Conservation (phyloP, 192 early-diverging fungal genomes). For the Linderina pennispora region DNA sequence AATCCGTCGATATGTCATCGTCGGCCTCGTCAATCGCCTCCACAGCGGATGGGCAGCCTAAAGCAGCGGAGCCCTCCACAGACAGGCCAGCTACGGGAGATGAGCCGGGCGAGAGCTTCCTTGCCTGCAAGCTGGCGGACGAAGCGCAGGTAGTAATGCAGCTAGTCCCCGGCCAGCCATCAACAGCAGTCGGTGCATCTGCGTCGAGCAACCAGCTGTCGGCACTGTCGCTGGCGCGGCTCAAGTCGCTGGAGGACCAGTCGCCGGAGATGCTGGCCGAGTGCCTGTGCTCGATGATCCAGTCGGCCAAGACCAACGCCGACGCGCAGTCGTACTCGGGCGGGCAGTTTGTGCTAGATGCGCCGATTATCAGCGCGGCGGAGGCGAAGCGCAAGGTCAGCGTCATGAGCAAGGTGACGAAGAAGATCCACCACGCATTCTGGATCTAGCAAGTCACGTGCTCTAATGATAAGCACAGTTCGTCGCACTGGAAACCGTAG, state of each 20-base stretch:
- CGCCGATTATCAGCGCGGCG: constrained; percentile 34
- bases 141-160: constrained; percentile 44
- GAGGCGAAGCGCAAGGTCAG: constrained; percentile 23
- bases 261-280: constrained; percentile 32
- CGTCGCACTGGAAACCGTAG: too few relatives aligned
- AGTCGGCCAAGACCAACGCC: constrained; percentile 9
- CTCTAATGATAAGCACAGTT: too few relatives aligned
- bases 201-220: background rate
- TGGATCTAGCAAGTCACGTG: constrained; percentile 2
- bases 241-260: constrained; percentile 25
- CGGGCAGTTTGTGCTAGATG: constrained; percentile 27
- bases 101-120: constrained; percentile 11
- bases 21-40: too few relatives aligned
- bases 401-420: constrained; percentile 29
- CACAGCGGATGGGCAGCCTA: too few relatives aligned
- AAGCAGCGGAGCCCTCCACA: background rate
- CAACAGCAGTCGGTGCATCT: background rate
- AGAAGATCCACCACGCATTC: constrained; percentile 15
- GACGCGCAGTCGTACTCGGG: constrained; percentile 1
- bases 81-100: background rate
- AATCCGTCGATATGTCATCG: too few relatives aligned
- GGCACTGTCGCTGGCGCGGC: constrained; percentile 12
- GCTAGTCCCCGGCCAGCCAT: background rate
- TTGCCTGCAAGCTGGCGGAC: constrained; percentile 30
- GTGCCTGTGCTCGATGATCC: constrained; percentile 31